Percentiles rank a stretch among this genome's conserved stretches.
These are phyloP conservation scores for Talaromyces albobiverticillius DNA, from an alignment of 2,329 filamentous ascomycete genomes.

Conservation along the genomic window DNA sequence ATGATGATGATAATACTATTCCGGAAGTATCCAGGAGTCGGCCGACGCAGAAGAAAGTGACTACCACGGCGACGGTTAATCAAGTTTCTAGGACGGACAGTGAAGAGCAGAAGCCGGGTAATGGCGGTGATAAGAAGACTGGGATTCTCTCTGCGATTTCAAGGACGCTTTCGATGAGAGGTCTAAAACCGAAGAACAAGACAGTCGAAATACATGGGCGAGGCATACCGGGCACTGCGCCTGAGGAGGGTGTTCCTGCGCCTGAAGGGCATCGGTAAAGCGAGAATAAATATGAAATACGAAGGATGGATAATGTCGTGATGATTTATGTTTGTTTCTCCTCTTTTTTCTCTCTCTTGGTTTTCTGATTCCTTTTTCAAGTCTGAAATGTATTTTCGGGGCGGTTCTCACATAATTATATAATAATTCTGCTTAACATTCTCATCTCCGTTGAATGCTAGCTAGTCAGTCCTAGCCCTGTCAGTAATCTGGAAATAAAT, in stretches of 20 bases:
- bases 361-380: no score
- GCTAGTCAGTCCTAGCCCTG: no score
- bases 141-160: constrained; percentile 2
- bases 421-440: not conserved
- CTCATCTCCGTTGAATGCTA: not conserved
- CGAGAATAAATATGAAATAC: constrained; percentile 1
- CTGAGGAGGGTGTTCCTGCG: constrained; percentile 24
- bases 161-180: not conserved
- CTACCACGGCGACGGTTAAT: not conserved
- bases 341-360: no score
- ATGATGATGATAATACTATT: not conserved
- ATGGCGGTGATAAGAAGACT: not conserved
- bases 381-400: not conserved
- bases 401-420: not conserved
- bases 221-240: constrained; percentile 21
- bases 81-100: not conserved
- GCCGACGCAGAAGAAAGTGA: constrained; percentile 1
- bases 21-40: constrained; percentile 2
- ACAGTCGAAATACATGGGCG: constrained; percentile 1
- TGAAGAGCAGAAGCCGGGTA: not conserved
- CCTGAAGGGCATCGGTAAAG: constrained; percentile 24
- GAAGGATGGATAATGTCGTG: not conserved
- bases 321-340: not conserved
- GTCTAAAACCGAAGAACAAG: not conserved
- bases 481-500: no score